Base-by-base conservation (phyloP, 306 rosid species). In the Urtica urens region DNA sequence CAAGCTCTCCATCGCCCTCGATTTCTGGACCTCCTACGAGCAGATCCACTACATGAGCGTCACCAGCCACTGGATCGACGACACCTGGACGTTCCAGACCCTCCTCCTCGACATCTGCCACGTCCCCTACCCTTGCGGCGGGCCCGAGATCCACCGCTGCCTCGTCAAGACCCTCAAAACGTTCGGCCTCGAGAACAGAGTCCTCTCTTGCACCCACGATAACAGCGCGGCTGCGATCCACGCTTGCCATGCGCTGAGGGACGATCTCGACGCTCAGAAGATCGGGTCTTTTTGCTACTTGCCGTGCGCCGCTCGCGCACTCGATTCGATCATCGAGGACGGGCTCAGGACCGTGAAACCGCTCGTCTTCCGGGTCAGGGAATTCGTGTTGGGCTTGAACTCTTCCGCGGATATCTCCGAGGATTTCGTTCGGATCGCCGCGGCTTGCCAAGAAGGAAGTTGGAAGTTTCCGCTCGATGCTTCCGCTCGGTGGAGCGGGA, bases 391-490 rank as follows among this genome's bases (percentile, higher is more conserved):
- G 16, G 78, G 76, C 55, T 56, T 90, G 52, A 90, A 90, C 74
- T 66, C 93, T 51, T 90, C 87, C 34, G 18, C 65, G 14, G 75
- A 75, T 61, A 74, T 85, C 55, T 63, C 86, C 1, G 83, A 85
- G 60, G 94, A 90, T 58, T 85, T 90, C 57, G 58, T 67, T 63
- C 81, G 81, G 51, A 52, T 85, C 33, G 58, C 96, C 42, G 63
- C 73, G 23, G 87, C 80, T 56, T 85, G 68, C 64, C 94, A 82
- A 60, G 96, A 92, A 85, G 84, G 81, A 53, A 71, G 65, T 26
- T 92, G 99, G 99, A 92, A 79, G 58, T 69, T 70, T 70, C 99
- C 99, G 14, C 87, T 92, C 30, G 99, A 92, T 70, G 65, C 83
- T 66, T 85, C 96, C 16, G 60, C 87, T 26, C 67, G 86, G 59